Evolutionary conservation across 108 stramenopile genomes (phyloP).

Genomic region (Fragilaria crotonensis): DNA sequence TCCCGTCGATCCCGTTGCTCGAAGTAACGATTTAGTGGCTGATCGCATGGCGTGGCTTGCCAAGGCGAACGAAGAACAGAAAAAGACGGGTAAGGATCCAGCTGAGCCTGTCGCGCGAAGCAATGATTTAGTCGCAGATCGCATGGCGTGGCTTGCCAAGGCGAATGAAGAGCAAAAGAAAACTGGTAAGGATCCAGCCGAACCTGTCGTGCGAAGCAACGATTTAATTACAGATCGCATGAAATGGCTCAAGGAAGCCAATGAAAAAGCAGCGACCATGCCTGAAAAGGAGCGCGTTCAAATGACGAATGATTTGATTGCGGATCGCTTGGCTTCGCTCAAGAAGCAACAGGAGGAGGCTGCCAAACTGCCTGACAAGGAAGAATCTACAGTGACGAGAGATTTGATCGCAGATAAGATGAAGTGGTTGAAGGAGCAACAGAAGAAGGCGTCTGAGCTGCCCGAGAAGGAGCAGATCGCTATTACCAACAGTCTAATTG

Average conservation of each 20-base stretch:
- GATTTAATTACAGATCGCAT: slow-evolving; percentile 2
- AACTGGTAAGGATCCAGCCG: neutral
- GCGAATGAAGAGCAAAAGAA: neutral
- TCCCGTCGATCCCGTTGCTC: too few relatives aligned
- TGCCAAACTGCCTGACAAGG: neutral
- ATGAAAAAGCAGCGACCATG: too few relatives aligned
- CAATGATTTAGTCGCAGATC: neutral
- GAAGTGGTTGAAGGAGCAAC: neutral
- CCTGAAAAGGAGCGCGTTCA: neutral
- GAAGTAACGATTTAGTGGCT: too few relatives aligned
- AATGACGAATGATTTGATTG: slow-evolving; percentile 1
- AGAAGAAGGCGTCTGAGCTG: neutral
- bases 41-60: neutral
- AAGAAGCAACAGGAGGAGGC: neutral
- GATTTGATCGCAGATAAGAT: slow-evolving; percentile 2
- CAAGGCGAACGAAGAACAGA: neutral
- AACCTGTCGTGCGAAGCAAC: neutral
- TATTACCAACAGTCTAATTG: neutral
- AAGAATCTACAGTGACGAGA: neutral
- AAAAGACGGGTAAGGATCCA: neutral
- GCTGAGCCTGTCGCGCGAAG: neutral
- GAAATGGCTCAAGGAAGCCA: slow-evolving; percentile 2
- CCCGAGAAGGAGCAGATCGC: neutral
- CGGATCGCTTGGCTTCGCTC: neutral
- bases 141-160: neutral